Base-by-base conservation (phyloP, 2,329 filamentous ascomycete species). In the Exophiala aquamarina region DNA sequence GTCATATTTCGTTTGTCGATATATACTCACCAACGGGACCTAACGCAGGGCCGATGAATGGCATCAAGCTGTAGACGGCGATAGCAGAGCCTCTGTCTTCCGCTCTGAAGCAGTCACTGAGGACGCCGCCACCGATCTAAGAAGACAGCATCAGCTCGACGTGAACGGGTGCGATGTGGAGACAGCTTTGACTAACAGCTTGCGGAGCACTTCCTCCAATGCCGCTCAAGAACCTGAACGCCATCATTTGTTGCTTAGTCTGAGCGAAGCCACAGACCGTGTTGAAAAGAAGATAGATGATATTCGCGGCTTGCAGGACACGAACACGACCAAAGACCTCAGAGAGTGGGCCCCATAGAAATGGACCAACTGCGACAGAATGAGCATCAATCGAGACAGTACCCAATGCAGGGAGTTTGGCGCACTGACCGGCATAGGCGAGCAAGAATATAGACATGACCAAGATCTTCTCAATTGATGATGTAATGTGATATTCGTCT, bases 41-140 rank as follows among this genome's bases (percentile, higher is more conserved):
- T 4, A 82, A 65, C 1, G 76, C 76, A 3, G 79, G 79, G 0
- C 79, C 80, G 2, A 83, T 67, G 2, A 83, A 67, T 1, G 79
- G 78, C 7, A 71, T 72, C 3, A 82, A 66, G 19, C 66, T 73
- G 63, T 80, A 81, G 13, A 81, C 68, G 1, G 72, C 71, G 44
- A 81, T 74, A 3, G 77, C 76, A 44, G 67, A 70, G 8, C 78
- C 78, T 58, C 78, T 70, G 59, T 81, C 66, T 52, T 79, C 77
- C 1, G 77, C 67, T 3, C 61, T 62, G 63, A 76, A 79, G 5
- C 72, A 63, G 55, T 80, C 77, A 44, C 68, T 67, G 4, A 67
- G 44, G 6, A 69, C 60, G 18, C 66, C 65, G 15, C 57, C 55
- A 7, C 58, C 61, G 37, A 62, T 57, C 41, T 55, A 42, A 9